phyloP scores from a whole-genome alignment of 2,329 filamentous ascomycete species.

The Rutstroemia sydowiana region DNA sequence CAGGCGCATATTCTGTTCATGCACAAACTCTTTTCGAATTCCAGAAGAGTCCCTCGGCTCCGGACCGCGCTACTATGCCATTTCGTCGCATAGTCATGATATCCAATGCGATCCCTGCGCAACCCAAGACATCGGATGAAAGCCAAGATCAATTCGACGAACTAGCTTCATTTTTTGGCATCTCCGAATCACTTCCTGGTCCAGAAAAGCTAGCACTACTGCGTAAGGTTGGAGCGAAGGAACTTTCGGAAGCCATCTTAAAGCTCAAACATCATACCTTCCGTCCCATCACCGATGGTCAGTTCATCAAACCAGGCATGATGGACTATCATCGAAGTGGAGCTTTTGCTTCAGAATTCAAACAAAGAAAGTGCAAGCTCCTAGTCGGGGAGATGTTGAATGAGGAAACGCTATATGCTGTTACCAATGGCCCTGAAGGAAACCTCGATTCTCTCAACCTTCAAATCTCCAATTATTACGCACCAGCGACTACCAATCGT shows the following conservation, averaged over 20 bases:
- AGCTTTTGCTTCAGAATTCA: slow-evolving; percentile 34
- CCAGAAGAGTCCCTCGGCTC: slow-evolving; percentile 16
- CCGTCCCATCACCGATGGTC: slow-evolving; percentile 36
- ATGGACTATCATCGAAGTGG: slow-evolving; percentile 33
- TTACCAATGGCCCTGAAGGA: slow-evolving; percentile 33
- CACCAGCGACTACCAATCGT: slow-evolving; percentile 32
- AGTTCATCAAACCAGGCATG: slow-evolving; percentile 35
- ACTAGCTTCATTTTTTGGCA: slow-evolving; percentile 31
- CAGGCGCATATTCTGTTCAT: slow-evolving; percentile 45
- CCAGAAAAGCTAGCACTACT: slow-evolving; percentile 30
- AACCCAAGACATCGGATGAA: slow-evolving; percentile 34
- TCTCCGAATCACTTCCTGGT: slow-evolving; percentile 20
- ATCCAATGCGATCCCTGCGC: slow-evolving; percentile 40
- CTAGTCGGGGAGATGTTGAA: slow-evolving; percentile 39
- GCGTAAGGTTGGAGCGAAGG: slow-evolving; percentile 27
- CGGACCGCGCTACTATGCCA: slow-evolving; percentile 11
- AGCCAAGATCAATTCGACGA: slow-evolving; percentile 38
- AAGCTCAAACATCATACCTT: slow-evolving; percentile 39
- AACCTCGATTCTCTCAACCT: slow-evolving; percentile 31
- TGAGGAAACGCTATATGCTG: slow-evolving; percentile 38
- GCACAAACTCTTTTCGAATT: slow-evolving; percentile 16
- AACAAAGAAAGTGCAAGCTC: slow-evolving; percentile 29
- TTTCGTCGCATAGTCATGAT: slow-evolving; percentile 37
- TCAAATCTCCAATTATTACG: slow-evolving; percentile 39
- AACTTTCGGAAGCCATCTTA: slow-evolving; percentile 32